A percentile compares a stretch with the other conserved stretches of the same genome.
Conservation (phyloP, 2,329 filamentous ascomycete genomes). For the Sporothrix humicola region DNA sequence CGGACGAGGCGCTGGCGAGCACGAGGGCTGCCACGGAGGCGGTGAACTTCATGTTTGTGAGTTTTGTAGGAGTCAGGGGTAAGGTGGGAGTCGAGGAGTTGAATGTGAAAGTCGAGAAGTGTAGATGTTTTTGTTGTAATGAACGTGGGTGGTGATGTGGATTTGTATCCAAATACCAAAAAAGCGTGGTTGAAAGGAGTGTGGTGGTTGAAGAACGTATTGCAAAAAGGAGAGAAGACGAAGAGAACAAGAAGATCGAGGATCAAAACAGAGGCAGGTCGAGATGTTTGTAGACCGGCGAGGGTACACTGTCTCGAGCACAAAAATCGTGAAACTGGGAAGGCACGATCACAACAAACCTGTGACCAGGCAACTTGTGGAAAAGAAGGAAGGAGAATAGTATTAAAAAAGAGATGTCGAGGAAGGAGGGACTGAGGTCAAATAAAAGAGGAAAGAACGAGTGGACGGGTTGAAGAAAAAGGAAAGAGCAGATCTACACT, state of each 20-base stretch:
- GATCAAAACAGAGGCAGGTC: background rate
- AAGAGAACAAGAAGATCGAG: background rate
- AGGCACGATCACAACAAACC: slow-evolving; percentile 23
- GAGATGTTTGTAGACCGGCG: too few species aligned
- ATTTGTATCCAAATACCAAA: slow-evolving; percentile 16
- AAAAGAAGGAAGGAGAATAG: background rate
- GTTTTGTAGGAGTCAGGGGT: background rate
- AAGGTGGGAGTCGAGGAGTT: background rate
- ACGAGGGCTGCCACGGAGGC: slow-evolving; percentile 25
- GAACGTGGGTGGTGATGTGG: background rate
- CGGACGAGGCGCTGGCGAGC: slow-evolving; percentile 26
- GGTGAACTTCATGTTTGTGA: slow-evolving; percentile 22
- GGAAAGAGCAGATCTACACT: background rate
- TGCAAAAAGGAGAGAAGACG: background rate
- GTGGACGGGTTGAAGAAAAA: background rate
- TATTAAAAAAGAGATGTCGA: background rate
- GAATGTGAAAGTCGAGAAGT: background rate
- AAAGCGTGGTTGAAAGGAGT: background rate
- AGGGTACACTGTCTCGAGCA: background rate
- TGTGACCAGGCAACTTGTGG: slow-evolving; percentile 7
- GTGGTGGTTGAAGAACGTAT: background rate
- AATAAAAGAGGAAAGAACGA: slow-evolving; percentile 23
- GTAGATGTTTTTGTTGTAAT: background rate
- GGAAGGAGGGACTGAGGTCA: background rate
- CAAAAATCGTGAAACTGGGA: slow-evolving; percentile 12